These are phyloP conservation scores for Mikania micrantha DNA, from an alignment of 129 eudicot species.

Conservation along the genomic window DNA sequence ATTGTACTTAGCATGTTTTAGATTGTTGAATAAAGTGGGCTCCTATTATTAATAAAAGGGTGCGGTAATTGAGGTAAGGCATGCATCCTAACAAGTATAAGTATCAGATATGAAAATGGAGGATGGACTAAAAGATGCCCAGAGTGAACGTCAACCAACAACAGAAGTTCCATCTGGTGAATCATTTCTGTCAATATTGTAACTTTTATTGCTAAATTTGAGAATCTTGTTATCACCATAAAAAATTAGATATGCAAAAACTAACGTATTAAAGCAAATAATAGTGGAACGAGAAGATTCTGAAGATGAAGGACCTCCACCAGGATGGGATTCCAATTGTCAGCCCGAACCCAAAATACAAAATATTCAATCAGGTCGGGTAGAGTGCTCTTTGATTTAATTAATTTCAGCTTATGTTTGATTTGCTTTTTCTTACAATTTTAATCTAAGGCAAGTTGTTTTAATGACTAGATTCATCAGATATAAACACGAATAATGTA, in stretches of 20 bases:
- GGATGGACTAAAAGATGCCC: conserved; percentile 23
- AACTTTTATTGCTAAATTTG: neutral
- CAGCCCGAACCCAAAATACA: conserved; percentile 21
- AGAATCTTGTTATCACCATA: neutral
- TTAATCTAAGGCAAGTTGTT: neutral
- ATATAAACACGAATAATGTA: conserved; percentile 21
- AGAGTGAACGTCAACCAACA: conserved; percentile 30
- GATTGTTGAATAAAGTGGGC: neutral
- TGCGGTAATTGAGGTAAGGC: neutral
- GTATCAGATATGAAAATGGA: conserved; percentile 30
- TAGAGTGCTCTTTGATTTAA: neutral
- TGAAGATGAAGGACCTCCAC: conserved; percentile 36
- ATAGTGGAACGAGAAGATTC: conserved; percentile 18
- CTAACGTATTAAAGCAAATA: conserved; percentile 7
- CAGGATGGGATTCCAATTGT: conserved; percentile 36
- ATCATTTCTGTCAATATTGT: neutral
- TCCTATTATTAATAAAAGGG: neutral
- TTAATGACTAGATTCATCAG: conserved; percentile 19
- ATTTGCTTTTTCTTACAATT: neutral
- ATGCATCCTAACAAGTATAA: neutral
- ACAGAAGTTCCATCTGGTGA: conserved; percentile 28
- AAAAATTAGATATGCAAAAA: neutral
- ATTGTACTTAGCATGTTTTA: conserved; percentile 2
- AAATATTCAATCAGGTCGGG: conserved; percentile 24
- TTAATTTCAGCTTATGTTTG: neutral